phyloP scores from a whole-genome alignment of 805 yeast genomes.

The Teunomyces gatunensis region DNA sequence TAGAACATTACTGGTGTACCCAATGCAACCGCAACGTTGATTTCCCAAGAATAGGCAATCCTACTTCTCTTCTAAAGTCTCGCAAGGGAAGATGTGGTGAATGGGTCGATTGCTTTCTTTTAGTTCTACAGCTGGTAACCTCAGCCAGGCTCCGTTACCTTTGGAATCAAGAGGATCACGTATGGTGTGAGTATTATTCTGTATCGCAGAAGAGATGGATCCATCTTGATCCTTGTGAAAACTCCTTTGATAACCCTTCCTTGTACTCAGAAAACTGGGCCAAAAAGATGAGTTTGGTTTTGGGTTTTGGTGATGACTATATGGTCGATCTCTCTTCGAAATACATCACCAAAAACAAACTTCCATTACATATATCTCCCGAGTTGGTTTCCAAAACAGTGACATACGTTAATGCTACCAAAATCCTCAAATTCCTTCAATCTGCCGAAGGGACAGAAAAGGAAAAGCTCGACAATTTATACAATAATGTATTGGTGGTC shows the following conservation, averaged over 20 bases:
- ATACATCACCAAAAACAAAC: conserved; percentile 48
- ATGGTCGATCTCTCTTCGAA: conserved; percentile 66
- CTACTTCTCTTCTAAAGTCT: conserved; percentile 56
- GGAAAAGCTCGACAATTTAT: conserved; percentile 18
- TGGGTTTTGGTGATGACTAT: conserved; percentile 65
- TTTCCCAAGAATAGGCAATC: conserved; percentile 78
- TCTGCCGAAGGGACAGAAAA: conserved; percentile 17
- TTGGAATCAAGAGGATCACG: conserved; percentile 93
- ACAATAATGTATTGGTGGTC: conserved; percentile 33
- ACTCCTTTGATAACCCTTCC: conserved; percentile 75
- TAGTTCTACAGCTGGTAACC: conserved; percentile 63
- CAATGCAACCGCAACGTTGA: conserved; percentile 47
- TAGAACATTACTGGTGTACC: conserved; percentile 65
- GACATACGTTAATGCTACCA: conserved; percentile 31
- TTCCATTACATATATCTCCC: conserved; percentile 45
- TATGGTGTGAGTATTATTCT: conserved; percentile 91
- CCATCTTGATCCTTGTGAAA: conserved; percentile 87
- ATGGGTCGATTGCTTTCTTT: conserved; percentile 84
- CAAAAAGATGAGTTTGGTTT: conserved; percentile 83
- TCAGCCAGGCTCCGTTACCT: conserved; percentile 57
- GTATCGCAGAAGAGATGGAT: conserved; percentile 64
- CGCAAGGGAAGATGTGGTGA: conserved; percentile 90
- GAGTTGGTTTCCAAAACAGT: conserved; percentile 33
- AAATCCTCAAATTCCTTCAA: conserved; percentile 12
- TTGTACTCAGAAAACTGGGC: conserved; percentile 87